These are phyloP conservation scores for Candida cerambycidarum DNA, from an alignment of 805 yeast genomes.

Conservation along the genomic window DNA sequence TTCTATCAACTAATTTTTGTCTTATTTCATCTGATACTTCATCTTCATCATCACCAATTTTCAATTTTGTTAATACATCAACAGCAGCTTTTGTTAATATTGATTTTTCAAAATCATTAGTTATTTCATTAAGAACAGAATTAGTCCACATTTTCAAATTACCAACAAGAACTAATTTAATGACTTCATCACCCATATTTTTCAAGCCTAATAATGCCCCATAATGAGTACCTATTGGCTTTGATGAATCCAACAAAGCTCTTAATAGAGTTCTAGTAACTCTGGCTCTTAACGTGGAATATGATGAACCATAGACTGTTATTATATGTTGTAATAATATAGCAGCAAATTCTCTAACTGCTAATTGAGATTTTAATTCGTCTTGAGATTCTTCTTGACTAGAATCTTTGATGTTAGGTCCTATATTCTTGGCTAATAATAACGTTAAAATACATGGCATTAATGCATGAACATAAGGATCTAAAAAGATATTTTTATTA, in stretches of 20 bases:
- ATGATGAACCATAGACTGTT: conserved; percentile 75
- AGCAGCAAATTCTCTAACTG: conserved; percentile 86
- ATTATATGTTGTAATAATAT: conserved; percentile 78
- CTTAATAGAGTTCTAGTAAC: conserved; percentile 89
- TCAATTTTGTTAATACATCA: conserved; percentile 54
- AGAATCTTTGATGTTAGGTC: conserved; percentile 45
- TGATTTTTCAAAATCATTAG: conserved; percentile 44
- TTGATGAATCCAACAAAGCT: conserved; percentile 82
- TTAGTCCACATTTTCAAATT: conserved; percentile 80
- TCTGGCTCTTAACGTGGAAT: conserved; percentile 87
- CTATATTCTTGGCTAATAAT: conserved; percentile 85
- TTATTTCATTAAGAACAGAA: conserved; percentile 49
- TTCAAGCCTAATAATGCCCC: conserved; percentile 87
- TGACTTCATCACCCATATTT: conserved; percentile 83
- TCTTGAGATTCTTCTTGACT: conserved; percentile 27
- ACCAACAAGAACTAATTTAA: conserved; percentile 79
- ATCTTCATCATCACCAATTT: conserved; percentile 28
- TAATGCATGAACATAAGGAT: conserved; percentile 93
- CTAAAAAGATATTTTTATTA: conserved; percentile 82
- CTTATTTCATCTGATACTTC: conserved; percentile 34
- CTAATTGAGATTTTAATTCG: conserved; percentile 41
- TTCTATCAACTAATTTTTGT: conserved; percentile 50
- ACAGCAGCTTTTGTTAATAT: conserved; percentile 49
- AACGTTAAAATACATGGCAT: conserved; percentile 96
- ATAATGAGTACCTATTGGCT: conserved; percentile 85